Evolutionary conservation across 208 protist species (phyloP), one percentile per base, ranked within the genome.

Genomic region (Acanthamoeba culbertsoni): DNA sequence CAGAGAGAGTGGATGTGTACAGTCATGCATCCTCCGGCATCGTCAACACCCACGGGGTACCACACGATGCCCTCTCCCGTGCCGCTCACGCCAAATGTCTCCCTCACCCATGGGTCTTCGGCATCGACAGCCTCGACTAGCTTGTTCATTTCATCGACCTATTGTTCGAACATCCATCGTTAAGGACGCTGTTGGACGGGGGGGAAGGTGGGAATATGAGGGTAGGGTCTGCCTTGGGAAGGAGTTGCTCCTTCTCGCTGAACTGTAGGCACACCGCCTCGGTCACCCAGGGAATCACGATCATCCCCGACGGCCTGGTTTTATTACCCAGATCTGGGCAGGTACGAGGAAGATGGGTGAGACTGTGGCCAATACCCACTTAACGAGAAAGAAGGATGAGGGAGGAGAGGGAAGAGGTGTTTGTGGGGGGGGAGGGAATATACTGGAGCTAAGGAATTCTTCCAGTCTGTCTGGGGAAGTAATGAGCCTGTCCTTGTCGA

Each of bases 141-240:
- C 33, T 20, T 23, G 82, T 89, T 89, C 82, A 89, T 89, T 31
- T 65, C 53, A 26, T 89, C 82, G 51, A 89, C 82, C 82, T 89
- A 26, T 8, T n/a, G 2, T 1, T 12, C 20, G n/a, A 0, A 63
- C 20, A 3, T 20, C 6, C 0, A 35, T 10, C 7, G 55, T 7
- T 2, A 63, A 28, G 20, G 55, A 28, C 55, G 6, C 2, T 23
- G 33, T 62, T 23, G 33, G 68, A 43, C 33, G 18, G 14, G 26
- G 68, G 10, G 6, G 18, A 8, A 35, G 14, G 10, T 35, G 40
- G 6, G 33, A 48, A 40, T n/a, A n/a, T 10, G 16, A 14, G 6
- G n/a, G 12, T 28, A 16, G 18, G 68, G 2, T n/a, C 12, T 84
- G 55, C 73, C 42, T 20, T 48, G 42, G 73, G 73, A 14, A 84